Evolutionary conservation across 306 rosid species (phyloP), one percentile per base, ranked within the genome.

Genomic region (Prunus kanzakura): DNA sequence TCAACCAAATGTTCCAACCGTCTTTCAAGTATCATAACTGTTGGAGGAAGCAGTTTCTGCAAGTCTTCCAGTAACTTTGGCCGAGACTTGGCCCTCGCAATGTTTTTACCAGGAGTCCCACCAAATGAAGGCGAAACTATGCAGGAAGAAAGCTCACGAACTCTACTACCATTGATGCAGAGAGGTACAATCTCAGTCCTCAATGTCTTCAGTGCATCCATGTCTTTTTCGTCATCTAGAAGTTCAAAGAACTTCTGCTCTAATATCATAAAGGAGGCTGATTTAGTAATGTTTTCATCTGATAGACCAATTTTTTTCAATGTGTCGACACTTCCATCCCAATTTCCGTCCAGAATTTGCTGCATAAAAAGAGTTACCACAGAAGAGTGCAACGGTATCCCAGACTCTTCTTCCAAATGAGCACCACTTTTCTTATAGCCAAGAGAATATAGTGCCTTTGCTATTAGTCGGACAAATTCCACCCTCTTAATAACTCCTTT

Each of bases 1-100:
- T 96, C 98, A 69, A 96, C 98, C 68, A 96, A 82, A 86, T 91
- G 91, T 78, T 96, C 99, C 91, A 96, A 85, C 84, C 99, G 86
- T 80, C 87, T 92, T 66, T 96, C 99, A 27, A 97, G 99, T 76
- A 96, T 85, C 94, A 96, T 88, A 73, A 96, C 78, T 38, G 92
- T 84, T 23, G 98, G 94, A 2, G 98, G 99, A 79, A 96, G 93
- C 86, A 96, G 76, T 80, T 91, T 91, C 89, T 91, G 96, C 87
- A 96, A 85, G 77, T 91, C 93, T 82, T 89, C 96, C 73, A 93
- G 84, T 70, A 96, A 88, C 85, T 87, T 90, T 43, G 96, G 64
- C 63, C 96, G 86, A 77, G 97, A 76, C 82, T 88, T 89, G 72
- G 80, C 82, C 84, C 68, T 84, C 23, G 63, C 50, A 82, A 22